phyloP scores from a whole-genome alignment of 1,139 yeast genomes.

The Citeromyces hawaiiensis region DNA sequence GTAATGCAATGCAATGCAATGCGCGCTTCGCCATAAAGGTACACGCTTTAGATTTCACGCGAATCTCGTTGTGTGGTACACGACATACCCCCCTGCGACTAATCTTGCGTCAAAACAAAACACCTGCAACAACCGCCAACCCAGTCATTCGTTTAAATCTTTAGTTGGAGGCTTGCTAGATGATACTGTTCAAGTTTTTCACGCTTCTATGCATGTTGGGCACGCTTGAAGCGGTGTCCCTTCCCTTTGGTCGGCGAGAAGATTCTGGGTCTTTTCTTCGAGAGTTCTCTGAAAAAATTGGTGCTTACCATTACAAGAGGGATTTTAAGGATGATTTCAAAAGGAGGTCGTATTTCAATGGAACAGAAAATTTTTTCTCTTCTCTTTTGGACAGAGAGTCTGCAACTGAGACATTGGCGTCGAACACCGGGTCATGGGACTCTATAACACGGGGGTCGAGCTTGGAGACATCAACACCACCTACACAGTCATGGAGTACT shows the following conservation, averaged over 20 bases:
- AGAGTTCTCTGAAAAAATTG: neutral
- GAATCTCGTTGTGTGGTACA: neutral
- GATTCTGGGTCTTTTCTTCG: neutral
- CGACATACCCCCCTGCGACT: neutral
- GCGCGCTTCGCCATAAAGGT: conserved; percentile 9
- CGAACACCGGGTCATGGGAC: neutral
- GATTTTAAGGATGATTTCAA: neutral
- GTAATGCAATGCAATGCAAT: conserved; percentile 6
- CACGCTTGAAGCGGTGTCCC: neutral
- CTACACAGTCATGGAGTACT: neutral
- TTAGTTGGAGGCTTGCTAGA: neutral
- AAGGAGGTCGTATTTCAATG: neutral
- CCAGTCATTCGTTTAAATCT: neutral
- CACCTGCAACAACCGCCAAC: neutral
- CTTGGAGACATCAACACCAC: neutral
- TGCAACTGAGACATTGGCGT: no score
- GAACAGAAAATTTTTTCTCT: neutral
- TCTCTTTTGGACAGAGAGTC: neutral
- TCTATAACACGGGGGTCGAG: no score
- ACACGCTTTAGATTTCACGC: conserved; percentile 3
- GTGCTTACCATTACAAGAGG: neutral
- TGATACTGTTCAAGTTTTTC: neutral
- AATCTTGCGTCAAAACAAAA: neutral
- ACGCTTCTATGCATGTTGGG: neutral
- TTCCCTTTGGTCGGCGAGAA: neutral